A percentile compares a stretch with the other conserved stretches of the same genome.
Conservation (phyloP, 2,329 filamentous ascomycete species). For the Epichloe sibirici region DNA sequence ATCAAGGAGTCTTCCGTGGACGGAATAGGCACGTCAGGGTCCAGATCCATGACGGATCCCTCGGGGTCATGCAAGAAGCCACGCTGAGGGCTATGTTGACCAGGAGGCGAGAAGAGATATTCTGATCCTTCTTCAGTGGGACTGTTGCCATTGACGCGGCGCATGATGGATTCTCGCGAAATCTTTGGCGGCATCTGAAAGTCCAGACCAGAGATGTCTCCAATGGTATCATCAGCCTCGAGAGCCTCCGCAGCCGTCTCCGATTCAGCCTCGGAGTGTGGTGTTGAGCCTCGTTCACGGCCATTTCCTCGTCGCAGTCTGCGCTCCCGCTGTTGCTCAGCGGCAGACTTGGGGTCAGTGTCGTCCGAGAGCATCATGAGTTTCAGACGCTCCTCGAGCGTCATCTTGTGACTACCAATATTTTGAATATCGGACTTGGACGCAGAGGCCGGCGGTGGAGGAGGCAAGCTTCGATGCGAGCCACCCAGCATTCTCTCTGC, state of each 20-base stretch:
- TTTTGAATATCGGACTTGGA: slow-evolving; percentile 70
- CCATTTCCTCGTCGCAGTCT: slow-evolving; percentile 51
- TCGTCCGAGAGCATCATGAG: slow-evolving; percentile 80
- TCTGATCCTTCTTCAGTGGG: slow-evolving; percentile 46
- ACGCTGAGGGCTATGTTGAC: slow-evolving; percentile 41
- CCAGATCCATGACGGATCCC: slow-evolving; percentile 29
- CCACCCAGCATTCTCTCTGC: slow-evolving; percentile 59
- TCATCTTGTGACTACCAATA: slow-evolving; percentile 64
- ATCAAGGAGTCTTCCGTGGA: slow-evolving; percentile 63
- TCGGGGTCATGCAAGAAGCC: slow-evolving; percentile 28
- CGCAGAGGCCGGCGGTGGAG: slow-evolving; percentile 53
- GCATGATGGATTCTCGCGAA: slow-evolving; percentile 85
- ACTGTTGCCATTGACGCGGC: slow-evolving; percentile 63
- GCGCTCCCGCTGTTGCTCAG: slow-evolving; percentile 55
- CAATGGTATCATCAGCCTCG: slow-evolving; percentile 47
- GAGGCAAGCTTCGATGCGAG: slow-evolving; percentile 56
- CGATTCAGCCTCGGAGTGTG: slow-evolving; percentile 26
- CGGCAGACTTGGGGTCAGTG: slow-evolving; percentile 41
- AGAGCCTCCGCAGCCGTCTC: slow-evolving; percentile 23
- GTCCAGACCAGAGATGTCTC: slow-evolving; percentile 47
- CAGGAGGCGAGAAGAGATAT: slow-evolving; percentile 51
- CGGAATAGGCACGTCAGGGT: slow-evolving; percentile 83
- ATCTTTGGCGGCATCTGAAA: slow-evolving; percentile 65
- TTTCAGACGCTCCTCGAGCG: slow-evolving; percentile 72
- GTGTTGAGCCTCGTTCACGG: slow-evolving; percentile 37